Base-by-base conservation (phyloP, 305 asterid genomes). In the Fraxinus latifolia region DNA sequence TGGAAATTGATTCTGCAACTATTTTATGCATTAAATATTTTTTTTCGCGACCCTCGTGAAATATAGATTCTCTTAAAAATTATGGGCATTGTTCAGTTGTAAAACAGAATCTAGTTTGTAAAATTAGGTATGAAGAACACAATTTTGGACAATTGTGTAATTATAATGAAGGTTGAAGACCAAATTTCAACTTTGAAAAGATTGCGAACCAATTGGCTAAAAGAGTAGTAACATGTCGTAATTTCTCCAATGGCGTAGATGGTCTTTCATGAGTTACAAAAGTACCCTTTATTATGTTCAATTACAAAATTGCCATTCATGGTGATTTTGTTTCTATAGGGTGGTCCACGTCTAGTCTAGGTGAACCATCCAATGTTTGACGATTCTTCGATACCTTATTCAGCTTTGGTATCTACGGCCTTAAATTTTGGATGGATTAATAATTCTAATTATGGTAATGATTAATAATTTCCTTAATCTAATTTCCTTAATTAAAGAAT, bases 341-440 rank as follows among this genome's bases (percentile, higher is more conserved):
- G 68, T 82, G 86, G 83, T 78, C 79, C 79, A 29, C 8, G 60
- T 73, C 39, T 81, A 77, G 88, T 65, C 75, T 83, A 79, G 90
- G 88, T 81, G 88, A 83, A 83, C 87, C 78, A 34, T 79, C 82
- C 86, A 80, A 80, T 42, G 44, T 71, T 33, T 27, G 83, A 75
- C 80, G 80, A 82, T 58, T 74, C 79, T 68, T 58, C 77, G 75
- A 36, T 9, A 27, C 34, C 33, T 25, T 68, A 27, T 27, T 68
- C 80, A 15, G 42, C 74, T 72, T 73, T 74, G 79, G 77, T 74
- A 21, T 65, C 19, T 55, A 74, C 31, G 65, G 32, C 6, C 44
- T 39, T 31, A 11, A 6, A 79, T 77, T 80, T 17, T 76, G 78
- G 77, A 79, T 33, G 50, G 84, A 76, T 87, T 83, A 79, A 73